A percentile compares a stretch with the other conserved stretches of the same genome.
Evolutionary conservation across 495 filamentous ascomycete species (phyloP).

Genomic region (Trichocladium antarcticum): DNA sequence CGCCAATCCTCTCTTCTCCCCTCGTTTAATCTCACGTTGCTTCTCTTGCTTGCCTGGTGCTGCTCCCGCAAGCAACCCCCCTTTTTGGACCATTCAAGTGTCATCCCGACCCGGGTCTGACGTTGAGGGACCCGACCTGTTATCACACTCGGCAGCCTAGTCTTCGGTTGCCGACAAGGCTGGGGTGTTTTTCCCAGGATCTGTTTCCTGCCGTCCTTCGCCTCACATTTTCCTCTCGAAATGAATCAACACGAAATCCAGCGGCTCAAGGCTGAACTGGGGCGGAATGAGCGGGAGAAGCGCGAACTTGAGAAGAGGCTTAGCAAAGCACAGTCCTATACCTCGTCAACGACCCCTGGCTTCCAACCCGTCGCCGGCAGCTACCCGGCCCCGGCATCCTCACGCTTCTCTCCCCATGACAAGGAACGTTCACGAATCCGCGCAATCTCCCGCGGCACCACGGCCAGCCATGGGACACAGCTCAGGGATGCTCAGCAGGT

Average conservation of each 20-base stretch:
- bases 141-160: background rate
- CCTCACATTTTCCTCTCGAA: background rate
- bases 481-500: slow-evolving; percentile 12
- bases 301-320: slow-evolving; percentile 14
- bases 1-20: slow-evolving; percentile 15
- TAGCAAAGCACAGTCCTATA: slow-evolving; percentile 11
- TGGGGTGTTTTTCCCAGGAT: background rate
- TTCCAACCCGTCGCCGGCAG: slow-evolving; percentile 19
- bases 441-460: slow-evolving; percentile 25
- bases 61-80: slow-evolving; percentile 7
- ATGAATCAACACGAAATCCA: slow-evolving; percentile 14
- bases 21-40: background rate
- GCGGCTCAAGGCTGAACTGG: slow-evolving; percentile 13
- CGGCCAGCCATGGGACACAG: background rate
- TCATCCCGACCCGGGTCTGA: background rate
- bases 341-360: slow-evolving; percentile 2
- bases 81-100: slow-evolving; percentile 6
- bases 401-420: slow-evolving; percentile 13
- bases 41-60: slow-evolving; percentile 7
- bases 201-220: background rate
- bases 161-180: slow-evolving; percentile 6
- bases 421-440: slow-evolving; percentile 25
- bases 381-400: slow-evolving; percentile 22
- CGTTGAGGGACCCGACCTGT: slow-evolving; percentile 4
- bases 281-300: slow-evolving; percentile 12